These are phyloP conservation scores for Lasiodiplodia theobromae DNA, from an alignment of 2,329 filamentous ascomycete species.

Conservation along the genomic window DNA sequence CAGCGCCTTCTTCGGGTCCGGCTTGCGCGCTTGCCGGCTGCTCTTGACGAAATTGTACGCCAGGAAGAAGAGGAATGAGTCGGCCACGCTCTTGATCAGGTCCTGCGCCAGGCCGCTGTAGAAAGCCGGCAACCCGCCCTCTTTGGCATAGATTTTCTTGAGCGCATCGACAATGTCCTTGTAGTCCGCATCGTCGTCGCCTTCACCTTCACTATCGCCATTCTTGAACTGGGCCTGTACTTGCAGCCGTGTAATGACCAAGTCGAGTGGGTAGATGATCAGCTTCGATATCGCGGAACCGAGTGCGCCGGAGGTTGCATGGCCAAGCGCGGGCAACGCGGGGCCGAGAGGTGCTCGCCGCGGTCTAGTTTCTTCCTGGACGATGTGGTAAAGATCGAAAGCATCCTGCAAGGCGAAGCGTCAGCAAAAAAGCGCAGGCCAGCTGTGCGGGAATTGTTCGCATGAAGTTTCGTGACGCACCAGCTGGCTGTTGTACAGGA, in stretches of 20 bases:
- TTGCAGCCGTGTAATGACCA: conserved; percentile 83
- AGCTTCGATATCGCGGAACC: conserved; percentile 82
- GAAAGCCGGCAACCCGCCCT: conserved; percentile 74
- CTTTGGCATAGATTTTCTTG: conserved; percentile 71
- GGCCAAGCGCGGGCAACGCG: conserved; percentile 75
- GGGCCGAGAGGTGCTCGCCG: conserved; percentile 46
- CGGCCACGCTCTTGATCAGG: conserved; percentile 59
- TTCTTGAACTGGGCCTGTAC: conserved; percentile 69
- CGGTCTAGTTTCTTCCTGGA: conserved; percentile 43
- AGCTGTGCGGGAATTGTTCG: not conserved
- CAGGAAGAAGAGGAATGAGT: conserved; percentile 87
- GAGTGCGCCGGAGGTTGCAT: conserved; percentile 79
- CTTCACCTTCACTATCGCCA: conserved; percentile 38
- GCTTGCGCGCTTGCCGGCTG: conserved; percentile 42
- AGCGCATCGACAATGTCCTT: conserved; percentile 72
- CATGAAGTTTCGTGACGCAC: conserved; percentile 1
- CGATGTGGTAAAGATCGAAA: conserved; percentile 51
- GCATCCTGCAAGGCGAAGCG: conserved; percentile 42
- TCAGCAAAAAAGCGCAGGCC: not conserved
- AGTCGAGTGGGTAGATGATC: conserved; percentile 79
- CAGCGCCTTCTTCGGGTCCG: conserved; percentile 50
- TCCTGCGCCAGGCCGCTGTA: conserved; percentile 60
- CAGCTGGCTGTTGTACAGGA: conserved; percentile 43
- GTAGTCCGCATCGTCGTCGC: conserved; percentile 60
- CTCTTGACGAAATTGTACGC: conserved; percentile 71